phyloP scores from a whole-genome alignment of 2,329 filamentous ascomycete genomes.

The Botrytis aclada region DNA sequence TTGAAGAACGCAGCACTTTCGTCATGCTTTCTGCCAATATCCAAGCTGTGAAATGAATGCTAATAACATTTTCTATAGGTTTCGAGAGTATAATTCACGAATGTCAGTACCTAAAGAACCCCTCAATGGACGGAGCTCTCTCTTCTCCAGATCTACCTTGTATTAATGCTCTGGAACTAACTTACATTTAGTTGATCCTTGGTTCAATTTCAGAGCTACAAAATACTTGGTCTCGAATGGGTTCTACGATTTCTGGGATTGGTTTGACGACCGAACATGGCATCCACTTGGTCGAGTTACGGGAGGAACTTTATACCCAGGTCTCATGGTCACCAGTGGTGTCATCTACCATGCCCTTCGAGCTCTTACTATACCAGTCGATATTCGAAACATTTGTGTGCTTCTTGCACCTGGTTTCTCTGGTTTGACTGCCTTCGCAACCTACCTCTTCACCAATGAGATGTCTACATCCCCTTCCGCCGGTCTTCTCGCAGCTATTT shows the following conservation, averaged over 20 bases:
- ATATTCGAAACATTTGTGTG: conserved; percentile 98
- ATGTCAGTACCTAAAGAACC: conserved; percentile 62
- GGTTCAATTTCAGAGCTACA: conserved; percentile 99
- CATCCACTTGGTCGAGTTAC: conserved; percentile 97
- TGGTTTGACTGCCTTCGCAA: conserved; percentile 85
- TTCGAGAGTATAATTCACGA: conserved; percentile 99
- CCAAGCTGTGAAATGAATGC: conserved; percentile 23
- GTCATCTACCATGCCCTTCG: conserved; percentile 93
- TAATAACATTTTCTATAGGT: conserved; percentile 49
- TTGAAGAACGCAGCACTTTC: not conserved
- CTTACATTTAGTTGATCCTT: conserved; percentile 77
- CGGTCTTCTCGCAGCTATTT: conserved; percentile 86
- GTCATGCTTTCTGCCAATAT: not conserved
- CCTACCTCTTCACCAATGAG: conserved; percentile 94
- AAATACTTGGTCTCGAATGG: conserved; percentile 97
- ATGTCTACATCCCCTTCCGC: conserved; percentile 96
- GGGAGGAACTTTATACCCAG: conserved; percentile 96
- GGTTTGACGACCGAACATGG: conserved; percentile 99
- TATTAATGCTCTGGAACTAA: conserved; percentile 32
- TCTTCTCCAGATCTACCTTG: conserved; percentile 30
- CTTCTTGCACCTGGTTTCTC: conserved; percentile 93
- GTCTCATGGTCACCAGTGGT: conserved; percentile 98
- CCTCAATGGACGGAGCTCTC: conserved; percentile 23
- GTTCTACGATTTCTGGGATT: conserved; percentile 99
- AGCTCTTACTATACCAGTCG: conserved; percentile 84